phyloP scores from a whole-genome alignment of 176 grass and related monocot species.

The bread wheat (Triticum aestivum) region DNA sequence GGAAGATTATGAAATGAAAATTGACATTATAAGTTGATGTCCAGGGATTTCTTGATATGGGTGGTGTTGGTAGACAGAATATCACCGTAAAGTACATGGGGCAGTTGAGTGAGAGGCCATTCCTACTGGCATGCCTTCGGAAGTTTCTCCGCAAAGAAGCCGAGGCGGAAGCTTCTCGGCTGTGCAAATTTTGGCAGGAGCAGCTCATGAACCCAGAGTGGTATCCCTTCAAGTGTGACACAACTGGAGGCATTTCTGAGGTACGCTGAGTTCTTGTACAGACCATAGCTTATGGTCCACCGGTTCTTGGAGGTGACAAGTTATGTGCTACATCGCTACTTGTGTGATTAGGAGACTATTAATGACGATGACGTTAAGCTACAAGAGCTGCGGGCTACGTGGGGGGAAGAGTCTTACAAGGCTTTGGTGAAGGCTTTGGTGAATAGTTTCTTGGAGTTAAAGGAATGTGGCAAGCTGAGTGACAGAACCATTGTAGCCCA shows the following conservation, averaged over 20 bases:
- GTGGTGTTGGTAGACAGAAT: background rate
- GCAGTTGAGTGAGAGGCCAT: slow-evolving; percentile 13
- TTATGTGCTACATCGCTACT: background rate
- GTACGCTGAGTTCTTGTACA: background rate
- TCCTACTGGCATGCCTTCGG: slow-evolving; percentile 2
- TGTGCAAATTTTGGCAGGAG: slow-evolving; percentile 23
- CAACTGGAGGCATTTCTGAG: background rate
- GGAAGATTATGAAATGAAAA: background rate
- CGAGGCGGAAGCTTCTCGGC: background rate
- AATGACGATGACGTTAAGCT: background rate
- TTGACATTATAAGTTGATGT: background rate
- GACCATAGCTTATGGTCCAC: background rate
- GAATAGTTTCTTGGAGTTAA: background rate
- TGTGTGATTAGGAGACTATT: background rate
- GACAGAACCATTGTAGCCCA: background rate
- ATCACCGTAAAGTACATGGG: slow-evolving; percentile 31
- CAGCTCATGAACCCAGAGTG: slow-evolving; percentile 9
- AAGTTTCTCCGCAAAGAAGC: slow-evolving; percentile 9
- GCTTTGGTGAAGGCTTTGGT: slow-evolving; percentile 10
- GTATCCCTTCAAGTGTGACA: slow-evolving; percentile 26
- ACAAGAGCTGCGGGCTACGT: background rate
- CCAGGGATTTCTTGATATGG: background rate
- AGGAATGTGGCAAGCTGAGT: background rate
- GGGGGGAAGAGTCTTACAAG: background rate
- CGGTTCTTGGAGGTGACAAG: background rate